Percentiles rank a stretch among this genome's conserved stretches.
These are phyloP conservation scores for Triadica sebifera DNA, from an alignment of 345 rosid genomes.

Conservation along the genomic window DNA sequence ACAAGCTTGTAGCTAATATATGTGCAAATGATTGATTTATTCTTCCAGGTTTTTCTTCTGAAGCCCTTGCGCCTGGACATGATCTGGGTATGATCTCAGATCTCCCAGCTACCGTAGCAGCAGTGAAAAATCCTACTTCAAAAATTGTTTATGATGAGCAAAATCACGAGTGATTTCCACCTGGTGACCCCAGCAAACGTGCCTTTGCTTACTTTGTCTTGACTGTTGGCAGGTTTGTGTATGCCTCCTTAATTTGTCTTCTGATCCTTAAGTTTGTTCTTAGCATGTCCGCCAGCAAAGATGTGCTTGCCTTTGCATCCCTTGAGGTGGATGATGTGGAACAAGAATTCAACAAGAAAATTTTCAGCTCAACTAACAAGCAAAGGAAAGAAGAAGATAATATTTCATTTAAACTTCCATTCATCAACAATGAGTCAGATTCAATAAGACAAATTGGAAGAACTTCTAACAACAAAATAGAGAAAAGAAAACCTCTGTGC, in stretches of 20 bases:
- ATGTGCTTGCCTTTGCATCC: conserved; percentile 92
- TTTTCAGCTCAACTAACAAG: no score
- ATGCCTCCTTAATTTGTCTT: conserved; percentile 79
- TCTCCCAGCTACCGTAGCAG: conserved; percentile 61
- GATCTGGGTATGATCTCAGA: conserved; percentile 45
- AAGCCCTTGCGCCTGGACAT: conserved; percentile 37
- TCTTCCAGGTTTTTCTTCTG: conserved; percentile 55
- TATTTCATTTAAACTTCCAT: no score
- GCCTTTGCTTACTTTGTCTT: conserved; percentile 91
- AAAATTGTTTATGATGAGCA: conserved; percentile 81
- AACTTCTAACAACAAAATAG: no score
- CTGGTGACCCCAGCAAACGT: conserved; percentile 93
- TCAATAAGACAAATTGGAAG: no score
- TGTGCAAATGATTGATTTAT: conserved; percentile 13
- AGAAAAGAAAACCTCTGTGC: no score
- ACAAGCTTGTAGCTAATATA: neutral
- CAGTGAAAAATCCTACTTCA: conserved; percentile 71
- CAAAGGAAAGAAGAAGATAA: no score
- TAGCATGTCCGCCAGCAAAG: conserved; percentile 97
- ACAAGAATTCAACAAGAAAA: no score
- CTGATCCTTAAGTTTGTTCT: conserved; percentile 75
- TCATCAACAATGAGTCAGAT: no score
- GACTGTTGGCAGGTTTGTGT: conserved; percentile 87
- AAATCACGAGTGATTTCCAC: conserved; percentile 85
- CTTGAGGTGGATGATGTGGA: conserved; percentile 97